Evolutionary conservation across 768 basidiomycete species (phyloP), one percentile per base, ranked within the genome.

Genomic region (Chalciporus piperatus): DNA sequence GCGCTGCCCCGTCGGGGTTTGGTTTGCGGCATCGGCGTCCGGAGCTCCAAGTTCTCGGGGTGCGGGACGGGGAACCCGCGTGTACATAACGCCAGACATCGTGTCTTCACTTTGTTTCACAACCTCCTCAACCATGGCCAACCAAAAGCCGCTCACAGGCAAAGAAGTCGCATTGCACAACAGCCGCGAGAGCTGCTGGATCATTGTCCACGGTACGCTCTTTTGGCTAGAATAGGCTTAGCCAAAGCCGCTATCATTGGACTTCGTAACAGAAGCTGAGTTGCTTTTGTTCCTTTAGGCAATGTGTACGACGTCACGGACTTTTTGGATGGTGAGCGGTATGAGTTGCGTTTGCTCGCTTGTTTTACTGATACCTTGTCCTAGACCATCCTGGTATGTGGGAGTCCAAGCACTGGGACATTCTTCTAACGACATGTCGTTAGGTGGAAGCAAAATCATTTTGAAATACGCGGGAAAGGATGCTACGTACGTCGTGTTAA

Each of bases 381-480:
- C 19, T 44, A 84, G 84, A 87, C 45, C 85, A 87, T 63, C 86
- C 85, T 38, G 84, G 83, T 77, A 59, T 45, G 73, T 53, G 43
- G 6, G n/a, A 38, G 40, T n/a, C 9, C 12, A 22, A 11, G 13
- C 6, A 0, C 14, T 32, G 7, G 3, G 27, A 16, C 27, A 45
- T 42, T 43, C 32, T 40, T 62, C 32, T 50, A 46, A 46, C 37
- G 10, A 6, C 16, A 9, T 37, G 4, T 8, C 48, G 46, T 43
- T 59, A 79, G 90, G 92, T 30, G 93, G 92, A 8, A 84, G 83
- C 63, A 86, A 81, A 63, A 90, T 94, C 59, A 87, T 95, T 43
- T 66, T 95, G 48, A 90, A 90, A 65, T 91, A 93, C 59, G 92
- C 89, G 3, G 94, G 94, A 22, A 88, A 85, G 64, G 93, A 93